phyloP scores from a whole-genome alignment of 148 eudicot genomes.

The Suaeda aralocaspica region DNA sequence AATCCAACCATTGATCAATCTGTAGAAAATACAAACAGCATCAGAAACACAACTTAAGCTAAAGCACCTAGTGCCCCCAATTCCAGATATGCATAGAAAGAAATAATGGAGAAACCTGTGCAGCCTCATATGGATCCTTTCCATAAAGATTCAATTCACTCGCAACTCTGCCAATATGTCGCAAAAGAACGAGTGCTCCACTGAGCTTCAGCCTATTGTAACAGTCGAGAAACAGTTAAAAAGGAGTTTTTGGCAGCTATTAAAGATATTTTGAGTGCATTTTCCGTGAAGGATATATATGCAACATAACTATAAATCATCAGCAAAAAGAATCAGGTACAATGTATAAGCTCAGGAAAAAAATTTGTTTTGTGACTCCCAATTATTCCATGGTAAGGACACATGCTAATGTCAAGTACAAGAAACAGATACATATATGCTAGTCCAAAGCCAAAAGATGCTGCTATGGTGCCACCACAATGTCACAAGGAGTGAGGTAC shows the following conservation, averaged over 20 bases:
- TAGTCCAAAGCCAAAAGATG: background rate
- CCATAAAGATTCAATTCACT: constrained; percentile 41
- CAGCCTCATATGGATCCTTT: constrained; percentile 46
- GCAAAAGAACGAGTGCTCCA: constrained; percentile 53
- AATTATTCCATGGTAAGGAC: background rate
- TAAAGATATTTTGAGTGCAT: background rate
- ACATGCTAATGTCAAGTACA: background rate
- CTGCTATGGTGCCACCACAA: background rate
- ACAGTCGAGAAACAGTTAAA: background rate
- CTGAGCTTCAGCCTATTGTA: constrained; percentile 42
- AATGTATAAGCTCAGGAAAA: background rate
- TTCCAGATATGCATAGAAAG: background rate
- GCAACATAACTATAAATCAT: background rate
- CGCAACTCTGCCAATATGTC: constrained; percentile 56
- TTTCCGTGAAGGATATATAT: background rate
- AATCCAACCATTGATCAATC: constrained; percentile 85
- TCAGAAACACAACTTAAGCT: background rate
- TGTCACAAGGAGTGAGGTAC: background rate
- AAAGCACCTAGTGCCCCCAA: background rate
- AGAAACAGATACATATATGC: background rate
- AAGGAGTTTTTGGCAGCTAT: background rate
- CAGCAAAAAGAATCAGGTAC: background rate
- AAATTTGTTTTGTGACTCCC: background rate
- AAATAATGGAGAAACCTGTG: constrained; percentile 42
- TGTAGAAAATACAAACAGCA: constrained; percentile 19